A percentile compares a stretch with the other conserved stretches of the same genome.
Conservation (phyloP, 148 eudicot genomes). For the Bassia scoparia region DNA sequence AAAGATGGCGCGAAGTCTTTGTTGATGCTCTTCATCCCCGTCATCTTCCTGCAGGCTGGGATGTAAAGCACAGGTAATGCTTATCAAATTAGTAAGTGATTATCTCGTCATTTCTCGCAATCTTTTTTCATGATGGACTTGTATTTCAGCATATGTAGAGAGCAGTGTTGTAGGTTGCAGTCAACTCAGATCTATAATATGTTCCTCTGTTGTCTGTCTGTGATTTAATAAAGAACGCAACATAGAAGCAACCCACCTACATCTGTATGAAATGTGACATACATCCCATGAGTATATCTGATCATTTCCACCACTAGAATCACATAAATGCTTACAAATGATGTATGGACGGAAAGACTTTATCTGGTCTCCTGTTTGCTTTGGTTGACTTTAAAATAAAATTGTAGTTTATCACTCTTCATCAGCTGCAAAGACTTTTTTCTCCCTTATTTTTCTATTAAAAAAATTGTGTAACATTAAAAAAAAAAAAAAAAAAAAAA, state of each 20-base stretch:
- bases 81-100: background rate
- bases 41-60: conserved; percentile 94
- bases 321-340: background rate
- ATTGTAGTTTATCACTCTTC: too few relatives aligned
- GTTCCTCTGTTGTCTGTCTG: background rate
- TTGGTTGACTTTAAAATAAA: background rate
- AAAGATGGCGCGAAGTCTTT: conserved; percentile 92
- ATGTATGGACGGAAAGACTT: too few relatives aligned
- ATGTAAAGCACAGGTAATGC: conserved; percentile 83
- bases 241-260: too few relatives aligned
- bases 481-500: too few relatives aligned
- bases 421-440: background rate
- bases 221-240: background rate
- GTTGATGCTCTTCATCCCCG: conserved; percentile 82
- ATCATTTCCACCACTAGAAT: too few relatives aligned
- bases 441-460: too few relatives aligned
- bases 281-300: background rate
- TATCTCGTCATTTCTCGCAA: background rate
- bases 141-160: background rate
- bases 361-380: background rate
- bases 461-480: too few relatives aligned
- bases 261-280: background rate
- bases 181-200: background rate
- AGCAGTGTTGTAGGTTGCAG: background rate
- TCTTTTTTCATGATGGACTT: background rate